Base-by-base conservation (phyloP, 352 stramenopile genomes). In the Phytophthora podocarpi region DNA sequence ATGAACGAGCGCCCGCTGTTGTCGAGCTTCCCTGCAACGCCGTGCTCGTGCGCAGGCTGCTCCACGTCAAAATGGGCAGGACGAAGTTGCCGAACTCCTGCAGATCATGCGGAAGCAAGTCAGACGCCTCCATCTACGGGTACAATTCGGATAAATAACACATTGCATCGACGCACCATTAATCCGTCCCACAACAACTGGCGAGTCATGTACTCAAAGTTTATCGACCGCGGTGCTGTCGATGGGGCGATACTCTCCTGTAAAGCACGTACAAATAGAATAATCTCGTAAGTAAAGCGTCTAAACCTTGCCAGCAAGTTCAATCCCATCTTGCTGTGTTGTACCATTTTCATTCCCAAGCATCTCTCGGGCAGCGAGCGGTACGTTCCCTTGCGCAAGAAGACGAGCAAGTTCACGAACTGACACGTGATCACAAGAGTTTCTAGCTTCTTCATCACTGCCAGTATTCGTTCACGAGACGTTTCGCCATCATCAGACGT, bases 191-290 rank as follows among this genome's bases (percentile, higher is more conserved):
- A 95, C n/a, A 93, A 64, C 18, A 93, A 59, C 32, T 93, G 84
- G 6, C 84, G 82, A 53, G 82, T 95, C 81, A 95, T 93, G 76
- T 91, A 93, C 60, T 95, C 86, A 36, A 91, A 93, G 55, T 90
- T 95, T 47, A 95, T 95, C 23, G 77, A 72, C 11, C 86, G 80
- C 21, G 86, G 74, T 2, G 75, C 59, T 7, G 70, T 83, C 11
- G 74, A 87, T 9, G 72, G 69, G 7, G 68, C 48, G 16, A 88
- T 89, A 40, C 66, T 91, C 43, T 85, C 74, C 82, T 91, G 58
- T 35, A 59, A 36, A 24, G 30, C 26, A 63, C 26, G 2, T 8
- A 65, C 15, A 45, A 39, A 40, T 36, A 23, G 4, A 64, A 7
- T 11, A 42, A 36, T 34, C n/a, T 21, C 15, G 40, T 69, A 18